Conservation (phyloP, 306 rosid genomes). For the Dalbergia cultrata region DNA sequence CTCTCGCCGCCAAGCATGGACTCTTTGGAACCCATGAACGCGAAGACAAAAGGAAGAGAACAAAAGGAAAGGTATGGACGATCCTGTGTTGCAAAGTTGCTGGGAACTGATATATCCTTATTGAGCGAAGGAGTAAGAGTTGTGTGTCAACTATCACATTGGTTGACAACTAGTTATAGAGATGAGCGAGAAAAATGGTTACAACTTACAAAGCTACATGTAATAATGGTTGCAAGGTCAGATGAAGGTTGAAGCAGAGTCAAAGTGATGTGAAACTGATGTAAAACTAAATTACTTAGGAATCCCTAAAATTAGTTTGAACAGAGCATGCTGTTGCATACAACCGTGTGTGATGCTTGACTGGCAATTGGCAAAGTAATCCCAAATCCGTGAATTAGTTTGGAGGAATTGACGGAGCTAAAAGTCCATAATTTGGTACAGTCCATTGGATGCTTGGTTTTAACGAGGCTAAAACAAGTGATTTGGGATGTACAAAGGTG, state of each 20-base stretch:
- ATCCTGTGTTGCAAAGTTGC: not conserved
- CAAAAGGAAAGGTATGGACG: not conserved
- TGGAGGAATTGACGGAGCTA: not conserved
- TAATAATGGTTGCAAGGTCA: not conserved
- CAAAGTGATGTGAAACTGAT: not conserved
- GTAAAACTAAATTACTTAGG: not conserved
- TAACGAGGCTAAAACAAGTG: not conserved
- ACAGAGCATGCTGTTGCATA: not conserved
- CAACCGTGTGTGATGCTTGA: not conserved
- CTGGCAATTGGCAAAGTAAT: not conserved
- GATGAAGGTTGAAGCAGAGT: not conserved
- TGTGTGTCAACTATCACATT: not conserved
- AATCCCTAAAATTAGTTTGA: not conserved
- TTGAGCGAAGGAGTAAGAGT: not conserved
- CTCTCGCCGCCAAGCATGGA: too few species aligned
- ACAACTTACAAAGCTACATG: not conserved
- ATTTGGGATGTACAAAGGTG: too few species aligned
- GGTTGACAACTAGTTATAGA: not conserved
- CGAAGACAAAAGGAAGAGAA: not conserved
- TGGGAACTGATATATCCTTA: not conserved
- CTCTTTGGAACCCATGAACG: not conserved
- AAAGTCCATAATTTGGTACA: constrained; percentile 1
- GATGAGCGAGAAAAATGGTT: not conserved
- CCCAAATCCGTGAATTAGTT: too few species aligned
- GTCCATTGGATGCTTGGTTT: constrained; percentile 12